Conservation (phyloP, 176 grass and related monocot genomes). For the Triticum monococcum region DNA sequence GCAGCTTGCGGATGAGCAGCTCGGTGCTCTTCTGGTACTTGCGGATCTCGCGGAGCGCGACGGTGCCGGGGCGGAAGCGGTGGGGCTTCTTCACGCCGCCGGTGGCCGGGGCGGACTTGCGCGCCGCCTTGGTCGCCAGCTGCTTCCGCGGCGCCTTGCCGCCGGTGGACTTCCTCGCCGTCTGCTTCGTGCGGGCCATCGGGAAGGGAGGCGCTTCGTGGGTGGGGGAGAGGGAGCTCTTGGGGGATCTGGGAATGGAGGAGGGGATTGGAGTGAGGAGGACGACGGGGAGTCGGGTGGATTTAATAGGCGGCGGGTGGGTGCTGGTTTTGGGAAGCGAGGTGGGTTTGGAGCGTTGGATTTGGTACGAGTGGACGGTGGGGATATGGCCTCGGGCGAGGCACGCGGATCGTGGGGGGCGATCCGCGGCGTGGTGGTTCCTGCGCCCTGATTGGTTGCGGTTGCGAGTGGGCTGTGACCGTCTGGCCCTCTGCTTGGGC, state of each 20-base stretch:
- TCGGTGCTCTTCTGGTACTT: constrained; percentile 88
- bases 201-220: not conserved
- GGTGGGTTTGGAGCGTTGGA: constrained; percentile 28
- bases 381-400: not conserved
- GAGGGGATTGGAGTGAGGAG: not conserved
- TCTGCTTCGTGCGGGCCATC: constrained; percentile 81
- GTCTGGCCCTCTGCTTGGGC: no score
- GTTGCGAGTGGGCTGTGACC: no score
- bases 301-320: not conserved
- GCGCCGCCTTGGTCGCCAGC: constrained; percentile 59
- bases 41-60: constrained; percentile 67
- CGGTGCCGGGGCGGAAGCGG: constrained; percentile 70
- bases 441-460: constrained; percentile 19
- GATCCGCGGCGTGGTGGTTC: constrained; percentile 27
- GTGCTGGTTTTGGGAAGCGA: not conserved
- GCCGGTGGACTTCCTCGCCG: constrained; percentile 62
- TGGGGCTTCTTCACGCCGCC: constrained; percentile 80
- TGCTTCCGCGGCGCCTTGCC: constrained; percentile 72
- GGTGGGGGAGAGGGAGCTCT: not conserved
- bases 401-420: constrained; percentile 12
- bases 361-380: not conserved
- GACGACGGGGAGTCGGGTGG: accelerated
- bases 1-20: constrained; percentile 70
- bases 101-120: constrained; percentile 64
- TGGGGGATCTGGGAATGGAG: not conserved